Conservation (phyloP, 495 filamentous ascomycete genomes). For the Xylaria castorea region DNA sequence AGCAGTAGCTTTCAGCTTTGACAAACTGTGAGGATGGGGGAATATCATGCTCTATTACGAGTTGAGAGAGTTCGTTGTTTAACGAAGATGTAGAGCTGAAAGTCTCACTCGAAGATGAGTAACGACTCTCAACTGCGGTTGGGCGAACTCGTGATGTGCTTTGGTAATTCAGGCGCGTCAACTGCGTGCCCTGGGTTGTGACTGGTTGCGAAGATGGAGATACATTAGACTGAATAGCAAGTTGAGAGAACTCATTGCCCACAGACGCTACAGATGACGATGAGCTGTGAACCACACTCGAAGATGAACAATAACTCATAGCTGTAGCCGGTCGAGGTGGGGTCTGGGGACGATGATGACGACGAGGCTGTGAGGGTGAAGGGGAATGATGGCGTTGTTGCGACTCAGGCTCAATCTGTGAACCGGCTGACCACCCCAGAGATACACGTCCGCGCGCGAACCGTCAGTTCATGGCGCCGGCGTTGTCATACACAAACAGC, state of each 20-base stretch:
- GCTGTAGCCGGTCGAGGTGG: conserved; percentile 22
- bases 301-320: conserved; percentile 26
- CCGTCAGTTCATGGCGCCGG: conserved; percentile 41
- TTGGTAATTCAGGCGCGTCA: conserved; percentile 14
- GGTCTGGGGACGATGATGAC: conserved; percentile 10
- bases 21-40: conserved; percentile 4
- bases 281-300: conserved; percentile 24
- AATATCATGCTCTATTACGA: background rate
- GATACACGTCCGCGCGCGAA: conserved; percentile 40
- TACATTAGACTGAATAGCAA: conserved; percentile 22
- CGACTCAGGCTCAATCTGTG: conserved; percentile 31
- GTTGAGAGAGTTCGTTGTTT: conserved; percentile 4
- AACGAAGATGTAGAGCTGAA: conserved; percentile 23
- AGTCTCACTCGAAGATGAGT: conserved; percentile 14
- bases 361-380: conserved; percentile 18
- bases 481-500: conserved; percentile 55
- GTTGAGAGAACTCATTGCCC: conserved; percentile 9
- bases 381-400: conserved; percentile 23
- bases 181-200: conserved; percentile 11
- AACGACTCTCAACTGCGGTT: conserved; percentile 5
- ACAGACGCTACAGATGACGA: conserved; percentile 12
- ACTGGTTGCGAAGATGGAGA: conserved; percentile 22
- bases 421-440: conserved; percentile 43
- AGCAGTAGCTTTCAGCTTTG: conserved; percentile 7
- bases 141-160: conserved; percentile 10